Evolutionary conservation across 116 monocot species (phyloP).

Genomic region (Thalassia testudinum): DNA sequence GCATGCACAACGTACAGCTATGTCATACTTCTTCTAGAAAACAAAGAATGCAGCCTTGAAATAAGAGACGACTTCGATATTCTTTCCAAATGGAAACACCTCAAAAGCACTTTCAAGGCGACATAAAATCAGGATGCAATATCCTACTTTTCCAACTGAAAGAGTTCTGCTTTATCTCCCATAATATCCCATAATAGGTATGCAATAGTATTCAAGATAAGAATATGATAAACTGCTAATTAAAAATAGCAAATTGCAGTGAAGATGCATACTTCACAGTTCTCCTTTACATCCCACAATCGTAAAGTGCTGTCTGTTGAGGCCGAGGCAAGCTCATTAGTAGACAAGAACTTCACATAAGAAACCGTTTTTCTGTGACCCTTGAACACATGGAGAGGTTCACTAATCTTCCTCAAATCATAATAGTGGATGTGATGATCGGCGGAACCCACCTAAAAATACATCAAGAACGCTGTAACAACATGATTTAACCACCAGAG

Average conservation of each 20-base stretch:
- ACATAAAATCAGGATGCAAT: too few relatives aligned
- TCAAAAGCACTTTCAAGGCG: too few relatives aligned
- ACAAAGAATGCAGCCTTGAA: too few relatives aligned
- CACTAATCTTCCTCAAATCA: slow-evolving; percentile 83
- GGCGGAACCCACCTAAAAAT: slow-evolving; percentile 82
- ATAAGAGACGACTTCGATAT: too few relatives aligned
- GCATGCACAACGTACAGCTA: too few relatives aligned
- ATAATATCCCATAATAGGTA: too few relatives aligned
- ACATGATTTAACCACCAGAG: not conserved
- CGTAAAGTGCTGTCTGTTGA: slow-evolving; percentile 95
- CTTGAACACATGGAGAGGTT: slow-evolving; percentile 65
- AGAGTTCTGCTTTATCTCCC: too few relatives aligned
- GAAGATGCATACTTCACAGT: slow-evolving; percentile 37
- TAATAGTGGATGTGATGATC: slow-evolving; percentile 98
- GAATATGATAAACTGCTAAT: not conserved
- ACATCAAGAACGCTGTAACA: not conserved
- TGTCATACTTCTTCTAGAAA: too few relatives aligned
- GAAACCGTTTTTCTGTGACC: slow-evolving; percentile 95
- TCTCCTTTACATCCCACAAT: slow-evolving; percentile 92
- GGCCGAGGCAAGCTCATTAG: slow-evolving; percentile 88
- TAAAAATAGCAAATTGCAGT: not conserved
- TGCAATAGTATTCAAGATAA: too few relatives aligned
- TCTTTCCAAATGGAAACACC: too few relatives aligned
- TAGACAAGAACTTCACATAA: slow-evolving; percentile 93
- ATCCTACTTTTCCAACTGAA: too few relatives aligned